Evolutionary conservation across 75 land plant genomes (phyloP), one percentile per base, ranked within the genome.

Genomic region (Pseudotsuga menziesii): DNA sequence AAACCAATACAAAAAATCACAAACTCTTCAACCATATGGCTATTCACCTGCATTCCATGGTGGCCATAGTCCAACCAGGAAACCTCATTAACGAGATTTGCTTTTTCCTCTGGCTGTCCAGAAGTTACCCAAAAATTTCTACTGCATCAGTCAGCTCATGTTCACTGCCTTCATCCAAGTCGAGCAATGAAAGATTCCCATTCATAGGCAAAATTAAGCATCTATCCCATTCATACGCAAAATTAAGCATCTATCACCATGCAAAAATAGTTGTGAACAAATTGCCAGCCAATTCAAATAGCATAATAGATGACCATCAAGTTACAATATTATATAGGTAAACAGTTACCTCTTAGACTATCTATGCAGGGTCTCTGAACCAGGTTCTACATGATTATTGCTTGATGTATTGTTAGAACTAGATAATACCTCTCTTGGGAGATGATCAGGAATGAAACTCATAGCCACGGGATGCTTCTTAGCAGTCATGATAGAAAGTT

Each of bases 41-140:
- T 6, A 57, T 19, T 82, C 72, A 70, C 99, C 95, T 97, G 99
- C 98, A 97, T 94, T 79, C 99, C 99, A 36, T 89, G 92, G 57
- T 89, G 90, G 16, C 99, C 98, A 87, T 94, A 97, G 76, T 96
- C 98, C 76, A 97, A 85, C 95, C 98, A 97, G 26, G 99, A 89
- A 71, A 94, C 97, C 76, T 97, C 99, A 70, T 97, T 89, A 55
- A 94, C 90, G 23, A 97, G 83, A 57, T 91, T 91, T 62, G 87
- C 85, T 76, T 85, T 86, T n/a, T 57, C 80, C 75, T 96, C 93
- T 74, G 89, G 84, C 59, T 88, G 88, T 20, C 89, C 93, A 80
- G 88, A 88, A 23, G 95, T 97, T 23, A 94, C 89, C 98, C 98
- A 77, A 94, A 92, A 23, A 91, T 84, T 69, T 94, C 99, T 58